Base-by-base conservation (phyloP, 176 grass and related monocot genomes). In the Ananas comosus region DNA sequence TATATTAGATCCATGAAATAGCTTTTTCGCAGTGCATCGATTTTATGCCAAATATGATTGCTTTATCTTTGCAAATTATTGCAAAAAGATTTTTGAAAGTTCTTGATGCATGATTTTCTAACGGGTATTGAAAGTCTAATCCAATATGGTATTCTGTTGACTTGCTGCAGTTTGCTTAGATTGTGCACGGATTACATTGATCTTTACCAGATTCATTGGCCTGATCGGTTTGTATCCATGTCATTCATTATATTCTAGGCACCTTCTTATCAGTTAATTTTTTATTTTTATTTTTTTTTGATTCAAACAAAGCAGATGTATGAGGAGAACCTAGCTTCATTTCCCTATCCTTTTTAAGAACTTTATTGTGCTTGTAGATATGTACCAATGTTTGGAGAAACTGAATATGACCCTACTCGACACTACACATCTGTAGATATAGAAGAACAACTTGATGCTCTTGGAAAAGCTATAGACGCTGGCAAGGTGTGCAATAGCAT, bases 171-270 rank as follows among this genome's bases (percentile, higher is more conserved):
- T 83, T 83, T 97, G 76, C 19, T 13, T 11, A 74, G 89, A 52
- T 59, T 97, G 29, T 75, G 74, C 1, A 72, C 83, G 50, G 93
- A 97, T 70, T 97, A 97, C 61, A 92, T 97, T 24, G 93, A 97
- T 77, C 79, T 97, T 56, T 97, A 90, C 68, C 89, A 97, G 79
- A 97, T 97, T 74, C 93, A 97, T 77, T 97, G 93, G 93, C 89
- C 93, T 29, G 93, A 97, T 49, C 84, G 93, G 93, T 97, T 58
- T 50, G 79, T 59, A 69, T 65, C 42, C 52, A 53, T 66, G 2
- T 72, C 27, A 71, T 73, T 75, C 16, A 47, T 72, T 67, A 4
- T 53, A 3, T 54, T 33, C n/a, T 64, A 3, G 19, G 7, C 13
- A 47, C 13, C 58, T 50, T 67, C 16, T 53, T 29, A 21, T 72